These are phyloP conservation scores for Rhizopus sp. DNA, from an alignment of 371 early-diverging fungal genomes.

Conservation along the genomic window DNA sequence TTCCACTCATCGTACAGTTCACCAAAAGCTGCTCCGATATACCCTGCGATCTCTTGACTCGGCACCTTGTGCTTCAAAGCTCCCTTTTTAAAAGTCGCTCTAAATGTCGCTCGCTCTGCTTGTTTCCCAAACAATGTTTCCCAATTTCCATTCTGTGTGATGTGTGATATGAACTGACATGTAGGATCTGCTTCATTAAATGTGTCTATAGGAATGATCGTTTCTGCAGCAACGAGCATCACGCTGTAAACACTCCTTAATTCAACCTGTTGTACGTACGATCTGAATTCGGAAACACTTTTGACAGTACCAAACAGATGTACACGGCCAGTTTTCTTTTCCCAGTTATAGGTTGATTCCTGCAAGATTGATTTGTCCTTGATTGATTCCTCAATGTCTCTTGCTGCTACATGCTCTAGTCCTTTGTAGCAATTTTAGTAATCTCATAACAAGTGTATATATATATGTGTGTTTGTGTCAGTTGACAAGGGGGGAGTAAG, in stretches of 20 bases:
- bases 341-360: conserved; percentile 8
- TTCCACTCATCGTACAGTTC: conserved; percentile 33
- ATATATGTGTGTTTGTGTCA: not conserved
- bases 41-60: conserved; percentile 35
- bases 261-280: conserved; percentile 7
- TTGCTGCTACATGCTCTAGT: conserved; percentile 27
- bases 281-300: conserved; percentile 3
- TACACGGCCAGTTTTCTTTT: conserved; percentile 32
- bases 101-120: conserved; percentile 23
- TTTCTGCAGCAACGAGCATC: conserved; percentile 27
- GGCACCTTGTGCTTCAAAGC: conserved; percentile 26
- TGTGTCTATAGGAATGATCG: conserved; percentile 15
- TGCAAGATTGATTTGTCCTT: conserved; percentile 5
- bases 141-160: conserved; percentile 24
- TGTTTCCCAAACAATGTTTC: conserved; percentile 5
- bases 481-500: not conserved
- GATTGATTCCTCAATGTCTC: conserved; percentile 25
- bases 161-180: conserved; percentile 18
- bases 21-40: conserved; percentile 33
- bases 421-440: conserved; percentile 14
- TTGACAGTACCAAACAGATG: conserved; percentile 19
- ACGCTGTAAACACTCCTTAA: conserved; percentile 27
- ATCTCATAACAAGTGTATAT: not conserved
- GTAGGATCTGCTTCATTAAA: conserved; percentile 27
- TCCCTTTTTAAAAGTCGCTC: conserved; percentile 44